Evolutionary conservation across 2,329 filamentous ascomycete species (phyloP).

Genomic region (Sphaerostilbella broomeana): DNA sequence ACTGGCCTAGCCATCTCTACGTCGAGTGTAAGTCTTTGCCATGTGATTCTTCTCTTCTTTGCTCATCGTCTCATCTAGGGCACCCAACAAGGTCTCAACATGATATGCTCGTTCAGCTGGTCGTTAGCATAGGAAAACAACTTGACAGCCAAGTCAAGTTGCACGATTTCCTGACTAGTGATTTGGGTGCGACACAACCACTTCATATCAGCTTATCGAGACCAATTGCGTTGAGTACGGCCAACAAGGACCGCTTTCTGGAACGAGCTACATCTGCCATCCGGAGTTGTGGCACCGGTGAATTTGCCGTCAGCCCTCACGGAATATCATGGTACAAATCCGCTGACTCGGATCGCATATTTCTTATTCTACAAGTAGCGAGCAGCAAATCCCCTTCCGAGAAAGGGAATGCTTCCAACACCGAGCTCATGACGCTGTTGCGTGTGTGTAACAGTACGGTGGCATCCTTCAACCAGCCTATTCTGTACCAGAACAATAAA

Average conservation of each 20-base stretch:
- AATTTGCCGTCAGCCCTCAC: conserved; percentile 34
- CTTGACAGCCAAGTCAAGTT: conserved; percentile 37
- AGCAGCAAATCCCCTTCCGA: conserved; percentile 15
- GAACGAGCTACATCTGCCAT: conserved; percentile 43
- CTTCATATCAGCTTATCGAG: conserved; percentile 88
- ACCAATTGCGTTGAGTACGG: conserved; percentile 66
- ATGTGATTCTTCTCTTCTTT: conserved; percentile 14
- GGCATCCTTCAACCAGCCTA: conserved; percentile 55
- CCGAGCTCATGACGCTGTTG: conserved; percentile 58
- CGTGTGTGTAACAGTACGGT: conserved; percentile 59
- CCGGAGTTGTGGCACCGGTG: conserved; percentile 17
- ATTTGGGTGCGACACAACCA: conserved; percentile 70
- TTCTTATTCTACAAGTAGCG: conserved; percentile 68
- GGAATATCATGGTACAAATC: conserved; percentile 45
- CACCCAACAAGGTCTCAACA: conserved; percentile 45
- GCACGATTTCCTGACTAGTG: conserved; percentile 66
- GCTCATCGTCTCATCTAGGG: conserved; percentile 35
- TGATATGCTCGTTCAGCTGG: conserved; percentile 37
- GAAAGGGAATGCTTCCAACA: conserved; percentile 32
- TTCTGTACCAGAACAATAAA: conserved; percentile 53
- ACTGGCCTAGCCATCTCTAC: conserved; percentile 91
- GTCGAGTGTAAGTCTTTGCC: conserved; percentile 66
- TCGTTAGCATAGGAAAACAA: conserved; percentile 30
- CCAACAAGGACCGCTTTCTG: conserved; percentile 65
- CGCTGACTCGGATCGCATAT: conserved; percentile 64